Conservation (phyloP, 2,329 filamentous ascomycete species). For the Seiridium unicorne region DNA sequence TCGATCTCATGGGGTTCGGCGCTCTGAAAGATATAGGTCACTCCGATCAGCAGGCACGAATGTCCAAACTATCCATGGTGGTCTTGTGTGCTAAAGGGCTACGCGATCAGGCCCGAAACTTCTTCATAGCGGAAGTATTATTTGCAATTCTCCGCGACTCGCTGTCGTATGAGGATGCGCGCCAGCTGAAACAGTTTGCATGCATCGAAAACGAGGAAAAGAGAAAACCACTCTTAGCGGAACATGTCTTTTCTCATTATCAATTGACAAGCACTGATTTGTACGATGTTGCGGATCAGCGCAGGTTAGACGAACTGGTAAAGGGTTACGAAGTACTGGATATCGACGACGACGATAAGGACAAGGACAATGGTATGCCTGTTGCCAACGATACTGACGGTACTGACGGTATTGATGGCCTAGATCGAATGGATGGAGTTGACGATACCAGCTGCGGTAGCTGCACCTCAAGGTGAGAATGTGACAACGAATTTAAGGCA, state of each 20-base stretch:
- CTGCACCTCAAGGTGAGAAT: too few relatives aligned
- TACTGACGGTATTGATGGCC: background rate
- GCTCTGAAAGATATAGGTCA: constrained; percentile 23
- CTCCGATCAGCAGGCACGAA: background rate
- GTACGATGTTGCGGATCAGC: background rate
- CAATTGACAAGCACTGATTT: background rate
- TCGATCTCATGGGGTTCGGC: constrained; percentile 26
- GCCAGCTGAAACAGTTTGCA: background rate
- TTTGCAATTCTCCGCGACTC: constrained; percentile 29
- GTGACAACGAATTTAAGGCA: too few relatives aligned
- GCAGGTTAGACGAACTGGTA: background rate
- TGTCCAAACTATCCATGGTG: constrained; percentile 24
- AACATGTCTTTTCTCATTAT: background rate
- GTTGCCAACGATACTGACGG: background rate
- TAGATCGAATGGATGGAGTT: background rate
- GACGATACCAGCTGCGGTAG: too few relatives aligned
- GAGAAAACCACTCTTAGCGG: background rate
- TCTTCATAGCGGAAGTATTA: constrained; percentile 30
- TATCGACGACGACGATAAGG: background rate
- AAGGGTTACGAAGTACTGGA: background rate
- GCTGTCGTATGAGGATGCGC: background rate
- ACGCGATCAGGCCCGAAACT: constrained; percentile 28
- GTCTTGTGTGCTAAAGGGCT: constrained; percentile 31
- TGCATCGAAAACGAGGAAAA: background rate
- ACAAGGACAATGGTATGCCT: background rate